Evolutionary conservation across 768 basidiomycete species (phyloP), one percentile per base, ranked within the genome.

Genomic region (Leccinum fibrillosum): DNA sequence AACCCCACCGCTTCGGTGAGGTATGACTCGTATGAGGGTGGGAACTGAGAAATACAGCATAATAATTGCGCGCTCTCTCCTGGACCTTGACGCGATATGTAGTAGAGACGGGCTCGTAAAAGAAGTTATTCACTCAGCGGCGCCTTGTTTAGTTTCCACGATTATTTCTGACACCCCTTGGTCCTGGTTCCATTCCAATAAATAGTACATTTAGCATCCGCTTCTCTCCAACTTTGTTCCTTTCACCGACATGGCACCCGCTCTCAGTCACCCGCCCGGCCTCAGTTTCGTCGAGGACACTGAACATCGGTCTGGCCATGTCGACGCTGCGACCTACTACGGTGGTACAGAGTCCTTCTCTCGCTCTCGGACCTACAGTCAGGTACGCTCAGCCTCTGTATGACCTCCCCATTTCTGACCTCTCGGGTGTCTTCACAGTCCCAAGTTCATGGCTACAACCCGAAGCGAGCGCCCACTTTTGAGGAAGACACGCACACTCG

Each of bases 361-460:
- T 70, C 88, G 93, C 64, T 86, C 89, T 17, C 80, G 94, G 67
- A 96, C 94, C 0, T 97, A 94, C 73, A 94, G 92, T 63, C 85
- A 85, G 60, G 94, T 94, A 75, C 63, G 87, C 15, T 32, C 57
- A 58, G 86, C n/a, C 32, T 58, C 58, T 34, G 30, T 39, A 26
- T 49, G 23, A 44, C 53, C 12, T 35, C 39, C 39, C 56, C 55
- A 57, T 56, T 32, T 53, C 55, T 62, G 55, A 66, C 53, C 60
- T 63, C 56, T 52, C 68, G 32, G 11, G 1, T 17, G 11, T 23
- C 7, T 58, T 44, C 57, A 12, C 60, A 91, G 89, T 86, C 86
- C 11, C 86, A 88, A 61, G 71, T 86, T n/a, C 81, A 87, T 62
- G 86, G 85, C 12, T 87, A 87, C 70, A 83, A 83, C 62, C 88